These are phyloP conservation scores for Phaseolus lunatus DNA, from an alignment of 306 rosid genomes.

Conservation along the genomic window DNA sequence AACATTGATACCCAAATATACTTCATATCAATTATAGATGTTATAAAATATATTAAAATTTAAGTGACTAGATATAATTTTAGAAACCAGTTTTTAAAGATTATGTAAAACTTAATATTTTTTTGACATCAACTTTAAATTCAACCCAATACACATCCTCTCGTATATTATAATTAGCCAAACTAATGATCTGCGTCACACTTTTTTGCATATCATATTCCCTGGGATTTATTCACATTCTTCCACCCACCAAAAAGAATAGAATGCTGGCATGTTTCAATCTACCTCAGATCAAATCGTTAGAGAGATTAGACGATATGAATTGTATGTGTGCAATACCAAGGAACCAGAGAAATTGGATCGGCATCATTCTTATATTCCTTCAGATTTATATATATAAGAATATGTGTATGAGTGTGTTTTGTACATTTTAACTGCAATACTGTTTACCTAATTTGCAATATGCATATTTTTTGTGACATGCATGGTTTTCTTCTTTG, in stretches of 20 bases:
- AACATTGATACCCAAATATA: no score
- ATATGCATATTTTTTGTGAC: no score
- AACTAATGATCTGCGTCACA: not conserved
- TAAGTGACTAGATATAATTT: no score
- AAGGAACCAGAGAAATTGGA: constrained; percentile 28
- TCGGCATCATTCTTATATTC: constrained; percentile 17
- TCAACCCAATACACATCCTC: no score
- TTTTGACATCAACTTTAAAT: no score
- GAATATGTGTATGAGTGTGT: no score
- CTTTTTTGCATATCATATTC: constrained; percentile 13
- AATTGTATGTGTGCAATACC: not conserved
- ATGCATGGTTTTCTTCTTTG: no score
- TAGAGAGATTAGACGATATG: not conserved
- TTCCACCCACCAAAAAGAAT: constrained; percentile 38
- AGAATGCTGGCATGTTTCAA: constrained; percentile 37
- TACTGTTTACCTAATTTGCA: not conserved
- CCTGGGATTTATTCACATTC: constrained; percentile 40
- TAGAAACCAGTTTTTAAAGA: no score
- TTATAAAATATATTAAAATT: no score
- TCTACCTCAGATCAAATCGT: constrained; percentile 31
- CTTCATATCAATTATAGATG: no score
- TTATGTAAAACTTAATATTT: no score
- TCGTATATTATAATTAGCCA: not conserved
- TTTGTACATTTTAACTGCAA: not conserved
- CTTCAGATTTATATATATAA: not conserved